phyloP scores from a whole-genome alignment of 805 yeast genomes.

The Nakazawaea ambrosiae region DNA sequence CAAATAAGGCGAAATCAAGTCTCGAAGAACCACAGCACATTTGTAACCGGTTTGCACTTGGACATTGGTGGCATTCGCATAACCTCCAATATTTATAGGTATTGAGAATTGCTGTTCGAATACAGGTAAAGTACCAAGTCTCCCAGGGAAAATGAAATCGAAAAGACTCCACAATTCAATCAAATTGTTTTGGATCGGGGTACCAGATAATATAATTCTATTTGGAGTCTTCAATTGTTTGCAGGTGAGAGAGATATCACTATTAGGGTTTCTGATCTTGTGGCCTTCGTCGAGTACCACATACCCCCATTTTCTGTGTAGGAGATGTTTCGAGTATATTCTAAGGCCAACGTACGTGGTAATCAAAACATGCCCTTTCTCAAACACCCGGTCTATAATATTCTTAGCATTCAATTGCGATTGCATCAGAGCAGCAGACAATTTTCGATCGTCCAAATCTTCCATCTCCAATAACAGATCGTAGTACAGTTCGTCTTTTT shows the following conservation, averaged over 20 bases:
- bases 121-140: constrained; percentile 90
- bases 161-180: constrained; percentile 91
- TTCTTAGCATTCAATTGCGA: constrained; percentile 25
- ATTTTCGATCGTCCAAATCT: constrained; percentile 31
- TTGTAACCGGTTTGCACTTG: constrained; percentile 96
- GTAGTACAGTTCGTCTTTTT: constrained; percentile 33
- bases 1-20: constrained; percentile 83
- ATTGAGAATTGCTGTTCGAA: constrained; percentile 87
- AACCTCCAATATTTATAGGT: constrained; percentile 96
- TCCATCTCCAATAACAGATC: constrained; percentile 37
- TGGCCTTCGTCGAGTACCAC: constrained; percentile 95
- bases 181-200: constrained; percentile 93
- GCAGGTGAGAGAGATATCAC: constrained; percentile 78
- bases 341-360: constrained; percentile 89
- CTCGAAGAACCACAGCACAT: constrained; percentile 88
- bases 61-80: constrained; percentile 92
- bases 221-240: constrained; percentile 81
- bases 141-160: constrained; percentile 92
- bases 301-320: constrained; percentile 81
- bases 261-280: constrained; percentile 90
- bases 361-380: constrained; percentile 74
- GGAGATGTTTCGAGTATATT: constrained; percentile 52
- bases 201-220: constrained; percentile 85
- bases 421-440: constrained; percentile 21
- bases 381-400: constrained; percentile 50